phyloP scores from a whole-genome alignment of 192 early-diverging fungal species.

The Endogone sp. region DNA sequence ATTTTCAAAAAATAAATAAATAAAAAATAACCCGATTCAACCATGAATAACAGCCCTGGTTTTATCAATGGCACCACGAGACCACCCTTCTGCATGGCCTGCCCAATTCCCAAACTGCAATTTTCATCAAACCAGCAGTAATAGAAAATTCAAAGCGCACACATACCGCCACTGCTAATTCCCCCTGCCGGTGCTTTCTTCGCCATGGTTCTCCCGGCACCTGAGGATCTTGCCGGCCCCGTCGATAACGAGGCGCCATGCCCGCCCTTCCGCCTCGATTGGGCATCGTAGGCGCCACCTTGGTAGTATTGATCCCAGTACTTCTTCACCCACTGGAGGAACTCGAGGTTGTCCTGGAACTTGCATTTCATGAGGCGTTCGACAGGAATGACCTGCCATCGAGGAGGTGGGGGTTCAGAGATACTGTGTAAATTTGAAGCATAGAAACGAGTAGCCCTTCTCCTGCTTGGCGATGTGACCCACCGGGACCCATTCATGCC shows the following conservation, averaged over 20 bases:
- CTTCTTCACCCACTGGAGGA: constrained; percentile 93
- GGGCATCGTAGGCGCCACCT: constrained; percentile 81
- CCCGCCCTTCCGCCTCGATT: constrained; percentile 53
- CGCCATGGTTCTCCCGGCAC: constrained; percentile 30
- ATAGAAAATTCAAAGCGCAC: constrained; percentile 3
- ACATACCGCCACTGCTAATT: background rate
- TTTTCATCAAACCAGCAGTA: too few relatives aligned
- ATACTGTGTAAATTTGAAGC: too few relatives aligned
- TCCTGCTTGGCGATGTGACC: too few relatives aligned
- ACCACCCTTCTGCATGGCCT: too few relatives aligned
- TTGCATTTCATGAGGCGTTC: constrained; percentile 90
- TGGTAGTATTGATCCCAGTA: constrained; percentile 90
- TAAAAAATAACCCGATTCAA: too few relatives aligned
- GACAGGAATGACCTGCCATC: constrained; percentile 71
- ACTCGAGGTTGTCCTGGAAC: constrained; percentile 99
- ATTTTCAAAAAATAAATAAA: too few relatives aligned
- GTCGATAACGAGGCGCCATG: constrained; percentile 6
- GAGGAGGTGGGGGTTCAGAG: constrained; percentile 5
- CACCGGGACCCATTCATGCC: too few relatives aligned
- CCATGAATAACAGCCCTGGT: too few relatives aligned
- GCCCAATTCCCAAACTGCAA: too few relatives aligned
- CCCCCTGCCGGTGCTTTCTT: constrained; percentile 27
- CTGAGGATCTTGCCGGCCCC: constrained; percentile 31
- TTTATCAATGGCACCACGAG: too few relatives aligned
- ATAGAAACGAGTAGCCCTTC: constrained; percentile 7